A percentile compares a stretch with the other conserved stretches of the same genome.
Evolutionary conservation across 305 asterid species (phyloP).

Genomic region (Solanum hybrid): DNA sequence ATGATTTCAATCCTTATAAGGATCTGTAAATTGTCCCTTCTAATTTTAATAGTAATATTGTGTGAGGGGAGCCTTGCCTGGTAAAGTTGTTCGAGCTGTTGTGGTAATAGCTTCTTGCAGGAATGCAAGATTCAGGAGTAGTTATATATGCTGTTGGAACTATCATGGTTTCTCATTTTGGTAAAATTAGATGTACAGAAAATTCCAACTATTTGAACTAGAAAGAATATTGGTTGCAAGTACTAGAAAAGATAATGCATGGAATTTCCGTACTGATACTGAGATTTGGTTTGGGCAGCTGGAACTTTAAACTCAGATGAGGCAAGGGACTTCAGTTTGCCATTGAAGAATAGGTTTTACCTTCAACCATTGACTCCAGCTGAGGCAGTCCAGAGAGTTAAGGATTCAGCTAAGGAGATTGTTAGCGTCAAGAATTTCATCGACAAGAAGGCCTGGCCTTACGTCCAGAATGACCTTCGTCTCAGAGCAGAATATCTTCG

Average conservation of each 20-base stretch:
- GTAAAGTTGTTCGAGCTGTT: neutral
- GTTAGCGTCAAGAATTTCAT: constrained; percentile 46
- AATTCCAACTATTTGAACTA: neutral
- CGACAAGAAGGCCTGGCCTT: constrained; percentile 91
- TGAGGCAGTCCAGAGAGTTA: constrained; percentile 66
- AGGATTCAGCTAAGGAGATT: constrained; percentile 81
- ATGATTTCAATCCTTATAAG: neutral
- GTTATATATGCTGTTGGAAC: neutral
- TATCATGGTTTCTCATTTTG: neutral
- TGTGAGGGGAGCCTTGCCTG: neutral
- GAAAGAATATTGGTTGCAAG: neutral
- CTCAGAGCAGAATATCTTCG: constrained; percentile 58
- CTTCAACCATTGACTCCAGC: constrained; percentile 66
- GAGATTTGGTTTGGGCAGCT: constrained; percentile 27
- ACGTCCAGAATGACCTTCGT: constrained; percentile 80
- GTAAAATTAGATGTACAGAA: neutral
- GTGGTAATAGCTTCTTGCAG: neutral
- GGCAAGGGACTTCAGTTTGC: constrained; percentile 57
- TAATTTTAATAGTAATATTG: neutral
- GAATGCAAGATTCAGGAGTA: neutral
- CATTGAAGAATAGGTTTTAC: constrained; percentile 63
- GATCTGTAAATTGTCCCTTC: neutral
- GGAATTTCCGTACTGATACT: neutral
- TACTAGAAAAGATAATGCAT: neutral
- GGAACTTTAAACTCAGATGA: constrained; percentile 85